Percentiles rank a stretch among this genome's conserved stretches.
Conservation (phyloP, 2,329 filamentous ascomycete species). For the Aspergillus proliferans region DNA sequence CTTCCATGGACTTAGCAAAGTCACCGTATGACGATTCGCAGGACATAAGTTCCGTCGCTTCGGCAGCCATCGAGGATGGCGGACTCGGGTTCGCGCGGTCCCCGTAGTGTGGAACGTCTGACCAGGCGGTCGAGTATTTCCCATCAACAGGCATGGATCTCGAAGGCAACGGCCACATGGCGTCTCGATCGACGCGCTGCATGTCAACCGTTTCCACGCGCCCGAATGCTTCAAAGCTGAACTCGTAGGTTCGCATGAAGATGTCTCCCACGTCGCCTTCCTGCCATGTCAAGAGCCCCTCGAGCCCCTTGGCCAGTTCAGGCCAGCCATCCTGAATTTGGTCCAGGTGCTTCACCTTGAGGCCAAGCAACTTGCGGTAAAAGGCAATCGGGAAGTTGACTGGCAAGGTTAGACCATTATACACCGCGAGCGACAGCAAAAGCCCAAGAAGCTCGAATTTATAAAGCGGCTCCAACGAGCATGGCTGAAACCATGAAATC, state of each 20-base stretch:
- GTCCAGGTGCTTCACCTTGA: conserved; percentile 62
- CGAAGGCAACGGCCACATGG: conserved; percentile 26
- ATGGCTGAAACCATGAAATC: conserved; percentile 83
- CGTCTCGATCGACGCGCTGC: conserved; percentile 35
- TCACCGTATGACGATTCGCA: conserved; percentile 9
- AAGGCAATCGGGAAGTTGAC: conserved; percentile 80
- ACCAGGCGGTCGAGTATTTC: conserved; percentile 14
- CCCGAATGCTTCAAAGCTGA: conserved; percentile 60
- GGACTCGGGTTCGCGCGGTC: conserved; percentile 13
- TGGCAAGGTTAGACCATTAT: conserved; percentile 87
- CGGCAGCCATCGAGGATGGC: conserved; percentile 17
- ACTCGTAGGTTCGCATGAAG: conserved; percentile 80
- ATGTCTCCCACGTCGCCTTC: conserved; percentile 75
- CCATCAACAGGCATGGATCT: conserved; percentile 5
- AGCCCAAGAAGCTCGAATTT: conserved; percentile 86
- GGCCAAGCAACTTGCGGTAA: conserved; percentile 70
- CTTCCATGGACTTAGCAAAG: conserved; percentile 17
- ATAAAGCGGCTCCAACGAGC: conserved; percentile 74
- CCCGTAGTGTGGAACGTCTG: conserved; percentile 16
- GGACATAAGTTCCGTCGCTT: conserved; percentile 8
- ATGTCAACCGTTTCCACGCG: conserved; percentile 51
- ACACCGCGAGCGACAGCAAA: conserved; percentile 81
- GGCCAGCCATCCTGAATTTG: conserved; percentile 87
- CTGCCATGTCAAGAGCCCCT: conserved; percentile 67
- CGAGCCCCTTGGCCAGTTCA: conserved; percentile 67